phyloP scores from a whole-genome alignment of 345 rosid species.

The Raphanus sativus region DNA sequence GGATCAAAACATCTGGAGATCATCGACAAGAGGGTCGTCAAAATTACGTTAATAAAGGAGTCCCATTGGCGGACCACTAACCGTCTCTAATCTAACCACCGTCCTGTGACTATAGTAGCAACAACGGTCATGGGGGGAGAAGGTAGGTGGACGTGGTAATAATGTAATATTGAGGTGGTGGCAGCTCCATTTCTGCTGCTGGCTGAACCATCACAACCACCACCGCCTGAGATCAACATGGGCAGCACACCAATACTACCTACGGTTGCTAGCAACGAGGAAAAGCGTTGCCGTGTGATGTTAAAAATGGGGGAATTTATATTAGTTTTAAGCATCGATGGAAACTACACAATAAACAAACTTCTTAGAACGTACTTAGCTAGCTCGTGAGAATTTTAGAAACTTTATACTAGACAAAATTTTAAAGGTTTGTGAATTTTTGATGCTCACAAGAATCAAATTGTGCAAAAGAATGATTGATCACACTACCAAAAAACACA shows the following conservation, averaged over 20 bases:
- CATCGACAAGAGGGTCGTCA: slow-evolving; percentile 1
- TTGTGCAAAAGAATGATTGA: slow-evolving; percentile 31
- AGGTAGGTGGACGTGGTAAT: background rate
- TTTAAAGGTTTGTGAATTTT: background rate
- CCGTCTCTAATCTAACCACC: background rate
- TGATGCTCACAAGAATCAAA: slow-evolving; percentile 24
- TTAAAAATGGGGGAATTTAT: background rate
- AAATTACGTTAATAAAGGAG: background rate
- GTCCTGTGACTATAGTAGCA: background rate
- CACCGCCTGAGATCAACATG: background rate
- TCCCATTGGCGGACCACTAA: background rate
- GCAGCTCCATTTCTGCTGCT: background rate
- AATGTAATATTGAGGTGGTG: slow-evolving; percentile 5
- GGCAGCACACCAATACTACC: background rate
- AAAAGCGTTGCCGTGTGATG: background rate
- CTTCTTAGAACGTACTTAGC: background rate
- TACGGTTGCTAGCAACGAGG: background rate
- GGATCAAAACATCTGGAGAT: slow-evolving; percentile 25
- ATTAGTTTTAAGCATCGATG: background rate
- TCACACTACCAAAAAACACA: slow-evolving; percentile 14
- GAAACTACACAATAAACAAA: slow-evolving; percentile 1
- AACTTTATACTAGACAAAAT: slow-evolving; percentile 1
- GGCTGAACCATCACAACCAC: background rate
- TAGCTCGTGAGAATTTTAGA: background rate
- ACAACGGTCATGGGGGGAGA: background rate